Evolutionary conservation across 495 filamentous ascomycete species (phyloP), one percentile per base, ranked within the genome.

Genomic region (Penicillium coprophilum): DNA sequence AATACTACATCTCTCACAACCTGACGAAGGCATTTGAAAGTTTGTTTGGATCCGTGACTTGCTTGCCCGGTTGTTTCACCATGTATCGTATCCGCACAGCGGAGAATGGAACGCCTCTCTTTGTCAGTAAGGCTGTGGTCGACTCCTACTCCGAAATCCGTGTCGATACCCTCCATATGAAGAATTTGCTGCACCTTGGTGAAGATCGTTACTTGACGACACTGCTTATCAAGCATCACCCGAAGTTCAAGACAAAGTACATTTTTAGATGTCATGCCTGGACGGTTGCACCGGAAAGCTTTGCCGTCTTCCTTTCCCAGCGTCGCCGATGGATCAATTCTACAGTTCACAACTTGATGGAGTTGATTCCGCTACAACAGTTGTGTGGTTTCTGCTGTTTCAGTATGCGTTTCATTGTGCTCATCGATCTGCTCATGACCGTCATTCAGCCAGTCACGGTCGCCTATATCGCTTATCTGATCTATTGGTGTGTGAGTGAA

Each of bases 381-480:
- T 85, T 99, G 30, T 99, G 94, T 74, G 94, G 94, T 71, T 99
- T 99, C 84, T 99, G 94, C 80, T 97, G 95, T 75, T 99, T 99
- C 80, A 92, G 88, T 71, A 99, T 99, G 94, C 85, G 94, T 62
- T 99, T 99, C 75, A 80, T 99, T 57, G 93, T 99, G 60, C 96
- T 99, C 65, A 71, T 97, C 54, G 94, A 99, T 69, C 80, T 99
- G 41, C 77, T 99, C 53, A 90, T 87, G 53, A 99, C 94, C 30
- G 72, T 97, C 55, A 86, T 97, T 47, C 90, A 93, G 67, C 94
- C 94, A 3, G 94, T 96, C 41, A 93, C 86, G 2, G 79, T 95
- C n/a, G 93, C 82, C 24, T 99, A 97, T 64, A 87, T 99, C 57
- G 79, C 80, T 46, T 99, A 99, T 71, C 79, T 97, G 61, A 87